Evolutionary conservation across 352 stramenopile species (phyloP), one percentile per base, ranked within the genome.

Genomic region (Pythium sukuiense): DNA sequence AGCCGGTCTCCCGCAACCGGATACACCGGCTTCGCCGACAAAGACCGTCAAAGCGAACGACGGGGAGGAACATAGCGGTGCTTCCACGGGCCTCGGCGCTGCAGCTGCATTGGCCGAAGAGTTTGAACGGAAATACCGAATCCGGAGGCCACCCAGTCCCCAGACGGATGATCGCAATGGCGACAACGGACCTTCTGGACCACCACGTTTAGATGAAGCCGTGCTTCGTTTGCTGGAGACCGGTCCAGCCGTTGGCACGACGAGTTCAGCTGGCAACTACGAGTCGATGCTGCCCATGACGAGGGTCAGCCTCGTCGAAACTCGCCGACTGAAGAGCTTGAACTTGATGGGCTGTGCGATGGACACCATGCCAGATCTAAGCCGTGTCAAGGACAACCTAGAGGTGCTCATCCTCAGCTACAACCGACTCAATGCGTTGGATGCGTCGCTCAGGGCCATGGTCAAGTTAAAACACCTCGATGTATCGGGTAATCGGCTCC

Each of bases 361-460:
- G 1, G 77, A 87, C 12, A 41, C 48, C 1, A 78, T 93, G 50
- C 81, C 83, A 5, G 73, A 87, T 29, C 24, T 88, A 20, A 69
- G 54, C 2, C 52, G 52, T 7, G 16, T 82, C 20, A 77, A 70
- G 46, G 68, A 76, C 29, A 61, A 76, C 9, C 72, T 95, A 0
- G 76, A 95, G 60, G 69, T 79, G 0, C 60, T 95, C 8, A 72
- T 93, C 1, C 58, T 95, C 3, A 90, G 80, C 30, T 88, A 92
- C 67, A 95, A 95, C 55, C 75, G 76, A 39, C 83, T 95, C 26
- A 69, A 80, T 57, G 54, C 24, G 16, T 75, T 86, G 0, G 69
- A 76, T 20, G 14, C 56, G 2, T 74, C 69, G 2, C 55, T 95
- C 1, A 46, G 55, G 0, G 53, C 45, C 3, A 59, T 95, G 0